Evolutionary conservation across 768 basidiomycete species (phyloP), one percentile per base, ranked within the genome.

Genomic region (Termitomyces sp.): DNA sequence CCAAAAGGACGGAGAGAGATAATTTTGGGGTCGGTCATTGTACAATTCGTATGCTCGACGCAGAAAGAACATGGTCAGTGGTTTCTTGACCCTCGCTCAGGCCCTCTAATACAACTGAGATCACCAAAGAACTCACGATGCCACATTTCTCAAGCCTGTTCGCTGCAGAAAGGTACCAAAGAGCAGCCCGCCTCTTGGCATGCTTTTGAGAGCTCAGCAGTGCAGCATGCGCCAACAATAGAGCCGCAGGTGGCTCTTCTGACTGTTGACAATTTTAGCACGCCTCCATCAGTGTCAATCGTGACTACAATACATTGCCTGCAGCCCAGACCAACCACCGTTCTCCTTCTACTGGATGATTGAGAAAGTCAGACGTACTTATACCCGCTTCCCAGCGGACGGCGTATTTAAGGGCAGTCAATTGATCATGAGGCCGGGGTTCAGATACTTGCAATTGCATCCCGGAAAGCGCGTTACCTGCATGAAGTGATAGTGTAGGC

Each of bases 311-410:
- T 73, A 93, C 91, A 70, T 83, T 84, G 61, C 85, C 87, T 26
- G 91, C 89, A 42, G 91, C 91, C 84, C 84, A 89, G 17, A 91
- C 87, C 5, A 94, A 72, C 91, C 91, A 94, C 54, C 88, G 76
- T 61, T 94, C 91, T 2, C 90, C 91, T 63, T 89, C 88, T 31
- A 91, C 66, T 11, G 72, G 64, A 47, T 74, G 68, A 47, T 76
- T 73, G 14, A 84, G 62, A 65, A 94, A 88, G 54, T 91, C 87
- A 14, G 67, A 67, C 19, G 66, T 68, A 14, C 75, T 64, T 38
- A 92, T 84, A 3, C 83, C 84, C 28, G 75, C 73, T 66, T 89
- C 90, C 91, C 91, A 94, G 17, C 90, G 84, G 40, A 89, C 79
- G 12, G 87, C 88, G 64, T 77, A 85, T 26, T 75, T 71, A 0